Evolutionary conservation across 257 asterid genomes (phyloP).

Genomic region (Jasminum sambac): DNA sequence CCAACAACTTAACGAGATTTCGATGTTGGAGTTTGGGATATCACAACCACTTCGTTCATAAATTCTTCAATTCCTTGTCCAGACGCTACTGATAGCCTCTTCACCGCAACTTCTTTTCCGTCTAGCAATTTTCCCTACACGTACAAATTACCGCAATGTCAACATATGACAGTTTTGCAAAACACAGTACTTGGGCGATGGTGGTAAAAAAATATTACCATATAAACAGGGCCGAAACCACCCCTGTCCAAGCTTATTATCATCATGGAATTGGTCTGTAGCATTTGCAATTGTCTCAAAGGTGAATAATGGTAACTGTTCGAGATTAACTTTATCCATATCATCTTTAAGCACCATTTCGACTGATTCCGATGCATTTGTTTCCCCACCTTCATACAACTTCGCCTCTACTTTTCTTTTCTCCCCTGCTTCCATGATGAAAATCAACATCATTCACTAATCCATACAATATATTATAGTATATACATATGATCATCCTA

Average conservation of each 20-base stretch:
- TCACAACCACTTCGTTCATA: constrained; percentile 42
- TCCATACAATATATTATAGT: too few relatives aligned
- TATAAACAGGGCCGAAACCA: constrained; percentile 44
- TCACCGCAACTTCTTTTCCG: constrained; percentile 40
- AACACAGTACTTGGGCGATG: constrained; percentile 11
- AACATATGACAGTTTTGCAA: not conserved
- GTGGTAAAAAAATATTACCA: constrained; percentile 25
- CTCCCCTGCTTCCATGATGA: constrained; percentile 20
- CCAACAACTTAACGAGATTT: constrained; percentile 39
- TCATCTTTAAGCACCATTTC: constrained; percentile 25
- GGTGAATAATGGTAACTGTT: constrained; percentile 37
- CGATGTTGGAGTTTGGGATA: constrained; percentile 48
- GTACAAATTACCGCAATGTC: not conserved
- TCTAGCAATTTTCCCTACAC: constrained; percentile 34
- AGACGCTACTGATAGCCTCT: constrained; percentile 42
- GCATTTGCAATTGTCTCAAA: constrained; percentile 36
- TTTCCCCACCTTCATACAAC: constrained; percentile 27
- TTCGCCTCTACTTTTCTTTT: constrained; percentile 14
- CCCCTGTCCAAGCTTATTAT: constrained; percentile 38
- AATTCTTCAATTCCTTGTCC: constrained; percentile 44
- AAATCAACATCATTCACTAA: not conserved
- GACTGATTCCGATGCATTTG: constrained; percentile 18
- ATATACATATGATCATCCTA: not conserved
- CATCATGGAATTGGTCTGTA: constrained; percentile 25
- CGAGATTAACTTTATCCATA: constrained; percentile 19